phyloP scores from a whole-genome alignment of 2,329 filamentous ascomycete species.

The Pseudopyrenochaeta lycopersici region DNA sequence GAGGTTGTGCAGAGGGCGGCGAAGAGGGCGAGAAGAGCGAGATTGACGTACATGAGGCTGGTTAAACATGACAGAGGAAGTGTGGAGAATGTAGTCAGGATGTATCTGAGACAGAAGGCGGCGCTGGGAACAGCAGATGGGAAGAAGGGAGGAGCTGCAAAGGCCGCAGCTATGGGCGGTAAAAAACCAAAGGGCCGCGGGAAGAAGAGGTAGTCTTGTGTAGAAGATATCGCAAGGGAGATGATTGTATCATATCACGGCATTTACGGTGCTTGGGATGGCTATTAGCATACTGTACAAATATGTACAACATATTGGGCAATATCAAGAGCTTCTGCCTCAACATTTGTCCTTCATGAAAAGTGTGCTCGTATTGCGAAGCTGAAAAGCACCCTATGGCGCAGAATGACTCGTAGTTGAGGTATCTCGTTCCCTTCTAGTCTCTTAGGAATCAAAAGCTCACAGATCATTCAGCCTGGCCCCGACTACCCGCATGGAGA shows the following conservation, averaged over 20 bases:
- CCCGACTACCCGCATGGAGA: no score
- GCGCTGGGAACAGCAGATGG: slow-evolving; percentile 42
- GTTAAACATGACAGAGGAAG: slow-evolving; percentile 50
- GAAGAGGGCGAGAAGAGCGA: slow-evolving; percentile 85
- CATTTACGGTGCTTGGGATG: neutral
- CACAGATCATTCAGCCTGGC: no score
- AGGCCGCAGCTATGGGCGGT: slow-evolving; percentile 32
- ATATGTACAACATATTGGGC: slow-evolving; percentile 9
- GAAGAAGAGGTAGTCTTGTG: slow-evolving; percentile 38
- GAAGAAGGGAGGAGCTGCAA: slow-evolving; percentile 35
- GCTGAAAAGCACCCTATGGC: neutral
- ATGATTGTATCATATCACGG: slow-evolving; percentile 8
- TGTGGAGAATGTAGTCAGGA: slow-evolving; percentile 49
- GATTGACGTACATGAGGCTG: slow-evolving; percentile 85
- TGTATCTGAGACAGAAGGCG: slow-evolving; percentile 49
- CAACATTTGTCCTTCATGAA: neutral
- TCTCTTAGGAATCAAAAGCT: no score
- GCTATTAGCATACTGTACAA: neutral
- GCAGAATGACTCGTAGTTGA: no score
- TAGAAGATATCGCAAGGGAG: neutral
- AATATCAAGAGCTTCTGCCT: neutral
- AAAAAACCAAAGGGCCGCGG: slow-evolving; percentile 40
- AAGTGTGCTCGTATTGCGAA: neutral
- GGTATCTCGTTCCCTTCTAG: no score
- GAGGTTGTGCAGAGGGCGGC: slow-evolving; percentile 89